phyloP scores from a whole-genome alignment of 352 stramenopile species.

The Globisporangium parvum region DNA sequence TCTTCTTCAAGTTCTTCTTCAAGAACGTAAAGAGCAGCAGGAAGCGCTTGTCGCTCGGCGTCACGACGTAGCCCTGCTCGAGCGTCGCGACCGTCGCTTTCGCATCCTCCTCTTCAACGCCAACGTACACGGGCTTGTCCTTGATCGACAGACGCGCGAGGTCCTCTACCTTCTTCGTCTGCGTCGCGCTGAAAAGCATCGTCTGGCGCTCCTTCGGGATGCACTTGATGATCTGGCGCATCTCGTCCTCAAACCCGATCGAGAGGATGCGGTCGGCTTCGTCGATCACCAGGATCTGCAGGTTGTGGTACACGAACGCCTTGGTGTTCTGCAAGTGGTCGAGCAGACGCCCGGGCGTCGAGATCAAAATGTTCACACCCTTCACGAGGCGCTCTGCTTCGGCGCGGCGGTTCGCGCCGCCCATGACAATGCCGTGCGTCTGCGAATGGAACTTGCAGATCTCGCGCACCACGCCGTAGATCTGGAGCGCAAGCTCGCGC shows the following conservation, averaged over 20 bases:
- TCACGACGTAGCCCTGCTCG: constrained; percentile 98
- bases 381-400: constrained; percentile 94
- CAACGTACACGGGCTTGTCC: constrained; percentile 96
- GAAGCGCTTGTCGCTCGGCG: constrained; percentile 96
- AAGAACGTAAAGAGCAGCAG: constrained; percentile 99
- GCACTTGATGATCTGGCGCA: constrained; percentile 97
- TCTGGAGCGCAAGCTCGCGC: constrained; percentile 82
- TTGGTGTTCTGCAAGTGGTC: constrained; percentile 99
- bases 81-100: constrained; percentile 92
- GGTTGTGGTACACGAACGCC: constrained; percentile 95
- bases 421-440: constrained; percentile 97
- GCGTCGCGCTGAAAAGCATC: constrained; percentile 98
- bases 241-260: constrained; percentile 99
- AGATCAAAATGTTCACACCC: constrained; percentile 97
- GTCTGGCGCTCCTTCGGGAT: constrained; percentile 98
- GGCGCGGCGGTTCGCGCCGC: constrained; percentile 95
- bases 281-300: constrained; percentile 97
- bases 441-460: constrained; percentile 93
- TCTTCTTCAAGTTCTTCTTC: constrained; percentile 99
- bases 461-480: constrained; percentile 97
- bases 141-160: constrained; percentile 91
- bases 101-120: constrained; percentile 89
- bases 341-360: constrained; percentile 95
- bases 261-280: constrained; percentile 98
- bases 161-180: constrained; percentile 98